Conservation (phyloP, 805 yeast genomes). For the Zygotorulaspora florentina region DNA sequence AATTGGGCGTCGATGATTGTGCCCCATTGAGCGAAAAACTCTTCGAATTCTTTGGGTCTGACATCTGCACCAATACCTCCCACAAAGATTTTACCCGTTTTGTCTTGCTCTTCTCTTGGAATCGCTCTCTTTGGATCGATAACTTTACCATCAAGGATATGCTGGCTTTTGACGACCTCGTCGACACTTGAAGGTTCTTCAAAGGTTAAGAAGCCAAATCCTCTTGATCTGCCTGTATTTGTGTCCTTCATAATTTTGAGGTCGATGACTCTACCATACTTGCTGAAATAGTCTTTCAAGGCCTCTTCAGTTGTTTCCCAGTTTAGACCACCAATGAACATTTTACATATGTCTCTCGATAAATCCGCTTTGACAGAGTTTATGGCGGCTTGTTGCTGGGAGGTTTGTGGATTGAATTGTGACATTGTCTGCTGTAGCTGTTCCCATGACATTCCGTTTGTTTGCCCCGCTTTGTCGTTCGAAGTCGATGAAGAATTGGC, state of each 20-base stretch:
- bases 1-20: slow-evolving; percentile 91
- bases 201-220: slow-evolving; percentile 92
- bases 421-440: slow-evolving; percentile 35
- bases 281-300: slow-evolving; percentile 72
- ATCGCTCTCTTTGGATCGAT: slow-evolving; percentile 97
- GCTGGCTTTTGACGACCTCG: slow-evolving; percentile 79
- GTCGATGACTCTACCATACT: slow-evolving; percentile 85
- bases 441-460: slow-evolving; percentile 29
- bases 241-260: slow-evolving; percentile 91
- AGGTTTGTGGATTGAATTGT: slow-evolving; percentile 31
- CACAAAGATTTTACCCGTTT: slow-evolving; percentile 92
- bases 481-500: slow-evolving; percentile 6
- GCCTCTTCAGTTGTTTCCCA: slow-evolving; percentile 97
- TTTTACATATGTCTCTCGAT: slow-evolving; percentile 75
- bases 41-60: slow-evolving; percentile 83
- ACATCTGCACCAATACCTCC: slow-evolving; percentile 96
- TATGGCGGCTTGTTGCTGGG: slow-evolving; percentile 17
- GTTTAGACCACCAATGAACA: slow-evolving; percentile 95
- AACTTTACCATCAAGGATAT: slow-evolving; percentile 88
- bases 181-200: slow-evolving; percentile 77
- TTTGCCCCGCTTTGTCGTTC: slow-evolving; percentile 9
- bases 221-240: slow-evolving; percentile 83
- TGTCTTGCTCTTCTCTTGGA: slow-evolving; percentile 95
- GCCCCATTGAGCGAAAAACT: slow-evolving; percentile 83
- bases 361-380: slow-evolving; percentile 44